Evolutionary conservation across 192 early-diverging fungal genomes (phyloP), one percentile per base, ranked within the genome.

Genomic region (Funneliformis geosporum): DNA sequence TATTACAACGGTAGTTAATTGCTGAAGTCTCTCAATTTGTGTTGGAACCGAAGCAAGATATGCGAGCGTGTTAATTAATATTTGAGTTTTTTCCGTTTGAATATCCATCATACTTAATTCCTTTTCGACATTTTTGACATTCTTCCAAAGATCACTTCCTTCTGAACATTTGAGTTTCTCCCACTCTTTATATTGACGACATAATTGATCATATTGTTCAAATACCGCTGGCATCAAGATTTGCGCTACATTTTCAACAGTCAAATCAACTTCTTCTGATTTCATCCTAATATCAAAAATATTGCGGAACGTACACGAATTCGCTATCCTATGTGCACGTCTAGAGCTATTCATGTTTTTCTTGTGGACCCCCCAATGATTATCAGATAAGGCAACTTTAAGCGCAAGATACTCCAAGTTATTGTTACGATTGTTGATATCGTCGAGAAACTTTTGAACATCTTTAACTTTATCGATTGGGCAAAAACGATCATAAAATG

Each of bases 151-250:
- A 6, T 28, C 1, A 8, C 27, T 47, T 42, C 64, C 76, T 2
- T 65, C 6, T 10, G 25, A 68, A 60, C 18, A 67, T 38, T 65
- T 68, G 1, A 78, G 10, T 0, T 47, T 67, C 68, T 46, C 40
- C 76, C 76, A 78, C 7, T 47, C 47, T 28, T 65, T 28, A 55
- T 68, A 68, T 12, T 27, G 8, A 38, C n/a, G 23, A 33, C 61
- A 40, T 68, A 68, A 0, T 33, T 55, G 18, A 55, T 66, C 40
- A 6, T 78, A 78, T 7, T 66, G 1, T 1, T 33, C 46, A 55
- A 78, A 64, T 78, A 65, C 14, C 1, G 21, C 0, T 50, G 11
- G 44, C 28, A 78, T 47, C 8, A 78, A 14, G 21, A 28, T 40
- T 67, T 65, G 25, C 10, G 60, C 38, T 21, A 78, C 12, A n/a